These are phyloP conservation scores for Chaetomiaceae sp. DNA, from an alignment of 2,329 filamentous ascomycete species.

Conservation along the genomic window DNA sequence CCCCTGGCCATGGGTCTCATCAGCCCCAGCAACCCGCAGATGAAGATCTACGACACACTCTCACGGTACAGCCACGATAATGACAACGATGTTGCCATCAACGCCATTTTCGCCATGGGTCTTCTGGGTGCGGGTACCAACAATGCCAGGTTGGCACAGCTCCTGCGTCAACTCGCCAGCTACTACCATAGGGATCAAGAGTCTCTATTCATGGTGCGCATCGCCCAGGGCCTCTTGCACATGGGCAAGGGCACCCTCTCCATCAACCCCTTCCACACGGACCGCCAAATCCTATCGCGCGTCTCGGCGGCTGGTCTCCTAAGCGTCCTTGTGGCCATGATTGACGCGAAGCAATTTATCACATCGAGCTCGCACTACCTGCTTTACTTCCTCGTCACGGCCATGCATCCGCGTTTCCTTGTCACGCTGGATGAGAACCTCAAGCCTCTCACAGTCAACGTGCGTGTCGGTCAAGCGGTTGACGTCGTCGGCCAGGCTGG, in stretches of 20 bases:
- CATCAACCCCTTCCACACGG: conserved; percentile 98
- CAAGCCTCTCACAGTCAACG: conserved; percentile 90
- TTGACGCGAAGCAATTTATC: conserved; percentile 86
- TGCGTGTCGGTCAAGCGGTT: conserved; percentile 94
- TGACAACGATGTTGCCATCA: conserved; percentile 95
- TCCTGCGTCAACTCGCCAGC: conserved; percentile 89
- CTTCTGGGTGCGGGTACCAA: conserved; percentile 94
- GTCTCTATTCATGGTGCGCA: conserved; percentile 97
- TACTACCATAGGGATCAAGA: conserved; percentile 98
- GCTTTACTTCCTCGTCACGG: conserved; percentile 92
- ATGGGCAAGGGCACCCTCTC: conserved; percentile 99
- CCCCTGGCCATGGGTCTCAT: conserved; percentile 95
- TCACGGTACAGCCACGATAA: conserved; percentile 98
- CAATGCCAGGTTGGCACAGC: conserved; percentile 91
- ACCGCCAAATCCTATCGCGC: conserved; percentile 88
- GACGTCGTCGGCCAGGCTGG: conserved; percentile 97
- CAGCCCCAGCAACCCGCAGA: conserved; percentile 96
- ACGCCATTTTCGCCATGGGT: conserved; percentile 99
- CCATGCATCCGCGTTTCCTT: conserved; percentile 95
- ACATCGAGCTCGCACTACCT: conserved; percentile 75
- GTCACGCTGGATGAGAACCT: conserved; percentile 94
- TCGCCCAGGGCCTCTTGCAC: conserved; percentile 93
- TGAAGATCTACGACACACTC: conserved; percentile 99
- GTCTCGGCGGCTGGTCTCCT: conserved; percentile 87
- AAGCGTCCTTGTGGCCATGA: conserved; percentile 85